These are phyloP conservation scores for Sicyos edulis DNA, from an alignment of 306 rosid genomes.

Conservation along the genomic window DNA sequence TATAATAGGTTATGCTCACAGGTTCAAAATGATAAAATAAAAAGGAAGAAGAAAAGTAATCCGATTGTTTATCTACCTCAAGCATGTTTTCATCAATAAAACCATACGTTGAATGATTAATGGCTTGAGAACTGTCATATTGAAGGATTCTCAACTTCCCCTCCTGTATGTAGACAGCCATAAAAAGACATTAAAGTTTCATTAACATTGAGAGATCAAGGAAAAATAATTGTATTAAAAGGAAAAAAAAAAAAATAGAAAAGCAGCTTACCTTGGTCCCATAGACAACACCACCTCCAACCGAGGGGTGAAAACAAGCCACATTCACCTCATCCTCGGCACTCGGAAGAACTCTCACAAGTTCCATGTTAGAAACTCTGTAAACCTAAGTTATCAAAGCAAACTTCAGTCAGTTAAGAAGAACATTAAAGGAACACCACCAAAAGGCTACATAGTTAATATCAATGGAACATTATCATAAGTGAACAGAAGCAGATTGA, in stretches of 20 bases:
- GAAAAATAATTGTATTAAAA: not conserved
- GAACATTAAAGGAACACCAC: not conserved
- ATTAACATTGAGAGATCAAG: conserved; percentile 9
- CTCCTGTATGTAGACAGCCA: conserved; percentile 54
- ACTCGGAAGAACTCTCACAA: conserved; percentile 95
- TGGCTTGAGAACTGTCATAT: conserved; percentile 33
- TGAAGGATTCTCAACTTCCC: conserved; percentile 85
- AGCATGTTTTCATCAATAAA: conserved; percentile 43
- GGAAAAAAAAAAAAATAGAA: no score
- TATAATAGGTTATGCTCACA: not conserved
- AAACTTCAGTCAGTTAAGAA: conserved; percentile 7
- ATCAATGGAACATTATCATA: not conserved
- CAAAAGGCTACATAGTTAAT: not conserved
- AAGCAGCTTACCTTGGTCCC: conserved; percentile 74
- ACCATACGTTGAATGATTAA: conserved; percentile 25
- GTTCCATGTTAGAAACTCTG: conserved; percentile 96
- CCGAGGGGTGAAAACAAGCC: conserved; percentile 95
- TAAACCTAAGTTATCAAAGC: conserved; percentile 56
- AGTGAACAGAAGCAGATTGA: not conserved
- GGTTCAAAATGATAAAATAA: not conserved
- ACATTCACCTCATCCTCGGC: conserved; percentile 98
- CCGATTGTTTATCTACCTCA: conserved; percentile 33
- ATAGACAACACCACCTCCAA: conserved; percentile 97
- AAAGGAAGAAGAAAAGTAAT: not conserved
- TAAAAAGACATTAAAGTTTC: conserved; percentile 12